phyloP scores from a whole-genome alignment of 225 moss, liverwort and hornwort genomes.

The Marchantia paleacea region DNA sequence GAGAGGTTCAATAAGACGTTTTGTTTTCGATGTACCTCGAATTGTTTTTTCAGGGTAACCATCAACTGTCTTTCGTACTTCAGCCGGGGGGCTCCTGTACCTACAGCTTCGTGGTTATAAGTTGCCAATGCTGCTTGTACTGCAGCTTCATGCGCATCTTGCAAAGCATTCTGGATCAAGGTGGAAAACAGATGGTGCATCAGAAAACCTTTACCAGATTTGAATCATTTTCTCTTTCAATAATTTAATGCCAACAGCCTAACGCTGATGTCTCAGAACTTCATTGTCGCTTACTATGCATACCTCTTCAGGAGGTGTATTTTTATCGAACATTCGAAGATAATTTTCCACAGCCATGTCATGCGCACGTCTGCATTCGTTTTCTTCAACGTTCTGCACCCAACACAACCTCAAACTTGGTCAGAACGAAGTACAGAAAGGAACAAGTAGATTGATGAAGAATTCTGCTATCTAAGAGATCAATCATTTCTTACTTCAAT shows the following conservation, averaged over 20 bases:
- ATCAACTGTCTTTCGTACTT: slow-evolving; percentile 82
- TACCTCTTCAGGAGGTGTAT: slow-evolving; percentile 66
- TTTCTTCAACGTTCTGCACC: slow-evolving; percentile 89
- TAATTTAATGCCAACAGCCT: no score
- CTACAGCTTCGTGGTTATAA: slow-evolving; percentile 78
- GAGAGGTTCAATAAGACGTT: no score
- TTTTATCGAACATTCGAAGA: slow-evolving; percentile 52
- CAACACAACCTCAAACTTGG: background rate
- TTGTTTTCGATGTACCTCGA: slow-evolving; percentile 42
- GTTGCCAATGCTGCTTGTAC: slow-evolving; percentile 62
- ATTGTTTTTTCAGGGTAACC: slow-evolving; percentile 60
- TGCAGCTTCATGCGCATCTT: slow-evolving; percentile 71
- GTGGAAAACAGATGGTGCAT: background rate
- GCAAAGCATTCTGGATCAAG: slow-evolving; percentile 52
- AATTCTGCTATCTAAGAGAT: no score
- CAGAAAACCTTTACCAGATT: background rate
- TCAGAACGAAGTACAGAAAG: background rate
- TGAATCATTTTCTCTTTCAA: background rate
- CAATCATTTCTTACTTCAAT: no score
- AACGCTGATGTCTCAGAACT: no score
- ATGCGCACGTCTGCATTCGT: slow-evolving; percentile 85
- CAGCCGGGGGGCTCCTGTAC: slow-evolving; percentile 60
- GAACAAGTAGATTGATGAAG: no score
- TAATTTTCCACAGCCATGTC: slow-evolving; percentile 72
- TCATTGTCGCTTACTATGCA: background rate